Evolutionary conservation across 208 protist genomes (phyloP), one percentile per base, ranked within the genome.

Genomic region (Trypanosoma congolense): DNA sequence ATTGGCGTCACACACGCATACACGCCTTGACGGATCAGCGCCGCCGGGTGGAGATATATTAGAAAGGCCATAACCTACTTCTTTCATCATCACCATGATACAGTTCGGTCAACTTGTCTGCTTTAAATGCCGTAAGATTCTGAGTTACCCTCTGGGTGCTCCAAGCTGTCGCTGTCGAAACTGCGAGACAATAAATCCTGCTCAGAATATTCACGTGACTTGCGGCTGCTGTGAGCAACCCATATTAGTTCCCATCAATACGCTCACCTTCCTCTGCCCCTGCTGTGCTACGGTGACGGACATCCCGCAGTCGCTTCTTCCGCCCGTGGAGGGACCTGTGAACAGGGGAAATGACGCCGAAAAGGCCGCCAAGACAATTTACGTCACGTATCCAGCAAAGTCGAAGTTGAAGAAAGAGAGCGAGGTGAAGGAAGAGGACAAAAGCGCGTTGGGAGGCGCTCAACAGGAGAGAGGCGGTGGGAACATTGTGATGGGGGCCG

Each of bases 171-270:
- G 79, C 41, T 93, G 86, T 51, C 77, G 77, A 4, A 60, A 80
- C 56, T 93, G 86, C 64, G 58, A 67, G 19, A 77, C 61, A 8
- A 56, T 93, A 3, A 93, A 89, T 42, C 42, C 82, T 6, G 64
- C 80, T 0, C 75, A 87, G 42, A 56, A 89, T 40, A n/a, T 93
- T 16, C 28, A 56, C 21, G 6, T 90, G 9, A 35, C 10, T 2
- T 93, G 86, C 58, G 53, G 31, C 2, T 41, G 44, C 41, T 93
- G 86, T 45, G 44, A 35, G 0, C 54, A 74, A 16, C 18, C 48
- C n/a, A 56, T 93, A 4, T 26, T 83, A n/a, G 61, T 73, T 2
- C 82, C 86, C n/a, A 71, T 85, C 61, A 93, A 90, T 68, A 89
- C 86, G 10, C 51, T 84, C 16, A 58, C 55, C 0, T 53, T 80